A percentile compares a stretch with the other conserved stretches of the same genome.
phyloP scores from a whole-genome alignment of 2,329 filamentous ascomycete species.

The Neodidymelliopsis sp. region DNA sequence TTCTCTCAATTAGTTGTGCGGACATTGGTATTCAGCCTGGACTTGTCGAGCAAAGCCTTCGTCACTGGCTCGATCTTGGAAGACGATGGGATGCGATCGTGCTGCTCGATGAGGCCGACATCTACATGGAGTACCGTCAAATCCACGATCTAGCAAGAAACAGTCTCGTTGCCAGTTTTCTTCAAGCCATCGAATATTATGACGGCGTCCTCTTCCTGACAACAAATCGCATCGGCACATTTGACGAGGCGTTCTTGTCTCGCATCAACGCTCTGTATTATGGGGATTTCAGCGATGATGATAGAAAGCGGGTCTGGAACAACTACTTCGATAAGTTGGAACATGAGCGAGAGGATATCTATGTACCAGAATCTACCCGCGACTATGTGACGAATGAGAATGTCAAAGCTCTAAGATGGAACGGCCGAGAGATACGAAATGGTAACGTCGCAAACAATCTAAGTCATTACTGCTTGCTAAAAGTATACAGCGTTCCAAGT shows the following conservation, averaged over 20 bases:
- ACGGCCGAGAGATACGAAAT: too few species aligned
- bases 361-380: too few species aligned
- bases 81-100: slow-evolving; percentile 62
- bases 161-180: slow-evolving; percentile 30
- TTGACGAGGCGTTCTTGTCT: slow-evolving; percentile 51
- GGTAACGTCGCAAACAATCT: too few species aligned
- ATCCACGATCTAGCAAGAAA: slow-evolving; percentile 28
- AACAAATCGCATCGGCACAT: slow-evolving; percentile 48
- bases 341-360: too few species aligned
- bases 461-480: too few species aligned
- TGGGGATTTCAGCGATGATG: neutral
- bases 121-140: slow-evolving; percentile 26
- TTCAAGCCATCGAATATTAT: slow-evolving; percentile 36
- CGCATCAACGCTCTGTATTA: slow-evolving; percentile 38
- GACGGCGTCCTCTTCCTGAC: slow-evolving; percentile 49
- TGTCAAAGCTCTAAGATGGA: too few species aligned
- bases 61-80: slow-evolving; percentile 24
- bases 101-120: slow-evolving; percentile 59
- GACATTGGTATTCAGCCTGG: slow-evolving; percentile 27
- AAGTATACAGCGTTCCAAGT: too few species aligned
- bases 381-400: too few species aligned
- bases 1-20: slow-evolving; percentile 23
- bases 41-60: slow-evolving; percentile 22
- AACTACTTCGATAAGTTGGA: slow-evolving; percentile 20
- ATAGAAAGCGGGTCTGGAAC: slow-evolving; percentile 18